phyloP scores from a whole-genome alignment of 2,329 filamentous ascomycete genomes.

The Aureobasidium sp. region DNA sequence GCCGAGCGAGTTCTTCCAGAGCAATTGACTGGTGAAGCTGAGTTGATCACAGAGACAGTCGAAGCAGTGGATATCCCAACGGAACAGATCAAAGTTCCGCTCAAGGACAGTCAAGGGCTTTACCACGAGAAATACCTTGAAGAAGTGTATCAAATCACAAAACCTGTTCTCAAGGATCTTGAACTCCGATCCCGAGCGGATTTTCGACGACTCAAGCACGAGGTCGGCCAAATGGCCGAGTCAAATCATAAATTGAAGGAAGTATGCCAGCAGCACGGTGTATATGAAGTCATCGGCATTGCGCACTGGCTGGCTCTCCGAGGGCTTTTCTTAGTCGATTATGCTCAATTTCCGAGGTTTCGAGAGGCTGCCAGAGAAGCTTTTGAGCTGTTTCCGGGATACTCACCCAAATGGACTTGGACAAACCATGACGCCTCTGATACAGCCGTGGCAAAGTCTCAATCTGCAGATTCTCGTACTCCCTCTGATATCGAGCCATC shows the following conservation, averaged over 20 bases:
- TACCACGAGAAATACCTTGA: neutral
- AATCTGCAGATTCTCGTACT: neutral
- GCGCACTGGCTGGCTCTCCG: neutral
- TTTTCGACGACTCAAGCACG: neutral
- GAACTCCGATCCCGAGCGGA: neutral
- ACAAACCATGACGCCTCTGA: neutral
- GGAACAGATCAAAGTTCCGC: neutral
- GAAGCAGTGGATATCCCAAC: neutral
- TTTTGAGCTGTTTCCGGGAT: neutral
- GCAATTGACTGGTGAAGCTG: neutral
- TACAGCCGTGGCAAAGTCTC: neutral
- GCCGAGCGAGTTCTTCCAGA: neutral
- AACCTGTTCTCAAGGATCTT: neutral
- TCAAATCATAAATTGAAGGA: neutral
- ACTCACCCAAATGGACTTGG: neutral
- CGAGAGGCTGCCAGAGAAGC: neutral
- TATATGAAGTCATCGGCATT: neutral
- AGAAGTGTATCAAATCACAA: neutral
- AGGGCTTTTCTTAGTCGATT: neutral
- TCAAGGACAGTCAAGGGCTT: neutral
- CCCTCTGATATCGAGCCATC: neutral
- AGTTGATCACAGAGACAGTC: neutral
- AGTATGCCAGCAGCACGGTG: neutral
- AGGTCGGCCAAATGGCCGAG: neutral
- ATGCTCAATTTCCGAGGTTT: neutral